Evolutionary conservation across 2,329 filamentous ascomycete species (phyloP).

Genomic region (Ophiostoma sp.): DNA sequence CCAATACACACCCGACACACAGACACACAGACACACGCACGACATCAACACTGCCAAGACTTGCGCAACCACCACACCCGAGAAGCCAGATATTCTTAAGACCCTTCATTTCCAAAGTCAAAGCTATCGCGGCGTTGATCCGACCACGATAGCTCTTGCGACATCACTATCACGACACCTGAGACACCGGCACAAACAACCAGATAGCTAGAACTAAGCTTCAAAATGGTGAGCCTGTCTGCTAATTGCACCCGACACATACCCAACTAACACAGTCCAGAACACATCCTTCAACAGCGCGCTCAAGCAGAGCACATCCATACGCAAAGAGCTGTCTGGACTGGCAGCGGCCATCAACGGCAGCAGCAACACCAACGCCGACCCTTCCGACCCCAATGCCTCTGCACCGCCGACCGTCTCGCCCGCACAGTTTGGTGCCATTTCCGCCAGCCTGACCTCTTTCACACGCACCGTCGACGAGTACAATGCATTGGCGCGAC

Average conservation of each 20-base stretch:
- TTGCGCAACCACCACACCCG: neutral
- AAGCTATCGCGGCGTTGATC: neutral
- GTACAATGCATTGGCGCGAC: conserved; percentile 77
- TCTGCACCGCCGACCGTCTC: neutral
- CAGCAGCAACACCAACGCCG: conserved; percentile 37
- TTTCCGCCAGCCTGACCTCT: conserved; percentile 62
- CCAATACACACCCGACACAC: neutral
- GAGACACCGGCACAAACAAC: neutral
- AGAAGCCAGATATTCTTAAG: neutral
- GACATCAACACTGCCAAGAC: neutral
- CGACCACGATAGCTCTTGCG: neutral
- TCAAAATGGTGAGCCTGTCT: neutral
- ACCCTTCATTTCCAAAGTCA: neutral
- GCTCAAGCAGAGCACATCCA: conserved; percentile 74
- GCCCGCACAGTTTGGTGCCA: conserved; percentile 48
- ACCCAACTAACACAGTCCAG: conserved; percentile 39
- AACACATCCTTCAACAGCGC: conserved; percentile 84
- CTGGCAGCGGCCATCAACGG: conserved; percentile 31
- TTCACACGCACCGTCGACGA: conserved; percentile 90
- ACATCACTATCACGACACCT: neutral
- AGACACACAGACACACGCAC: neutral
- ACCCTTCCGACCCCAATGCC: conserved; percentile 33
- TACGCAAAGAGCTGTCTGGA: conserved; percentile 64
- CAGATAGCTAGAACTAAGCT: neutral
- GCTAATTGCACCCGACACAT: neutral